phyloP scores from a whole-genome alignment of 148 eudicot genomes.

The Camellia lanceoleosa region DNA sequence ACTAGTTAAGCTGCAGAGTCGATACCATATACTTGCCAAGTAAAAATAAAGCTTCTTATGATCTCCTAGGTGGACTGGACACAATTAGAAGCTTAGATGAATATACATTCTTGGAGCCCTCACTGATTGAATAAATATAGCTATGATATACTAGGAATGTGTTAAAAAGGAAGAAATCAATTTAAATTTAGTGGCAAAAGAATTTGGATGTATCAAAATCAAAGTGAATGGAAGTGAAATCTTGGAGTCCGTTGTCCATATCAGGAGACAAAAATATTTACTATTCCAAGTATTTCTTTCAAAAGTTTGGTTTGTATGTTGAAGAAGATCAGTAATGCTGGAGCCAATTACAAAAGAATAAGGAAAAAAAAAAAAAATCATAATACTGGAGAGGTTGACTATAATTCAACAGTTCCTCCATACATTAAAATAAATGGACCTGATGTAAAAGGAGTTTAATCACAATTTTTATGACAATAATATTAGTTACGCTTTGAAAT shows the following conservation, averaged over 20 bases:
- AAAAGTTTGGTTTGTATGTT: background rate
- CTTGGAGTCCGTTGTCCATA: background rate
- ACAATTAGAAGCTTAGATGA: background rate
- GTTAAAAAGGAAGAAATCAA: background rate
- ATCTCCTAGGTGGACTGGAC: background rate
- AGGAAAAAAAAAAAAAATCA: no score
- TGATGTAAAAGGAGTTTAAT: background rate
- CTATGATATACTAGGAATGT: background rate
- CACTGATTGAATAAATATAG: background rate
- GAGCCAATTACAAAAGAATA: no score
- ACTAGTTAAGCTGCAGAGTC: background rate
- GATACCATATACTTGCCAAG: background rate
- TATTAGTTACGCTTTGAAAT: background rate
- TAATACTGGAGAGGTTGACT: background rate
- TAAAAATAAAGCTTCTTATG: background rate
- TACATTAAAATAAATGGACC: background rate
- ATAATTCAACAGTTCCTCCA: background rate
- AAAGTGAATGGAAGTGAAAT: background rate
- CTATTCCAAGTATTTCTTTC: background rate
- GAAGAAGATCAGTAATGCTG: background rate
- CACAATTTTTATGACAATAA: background rate
- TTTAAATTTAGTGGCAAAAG: background rate
- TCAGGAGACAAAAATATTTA: background rate
- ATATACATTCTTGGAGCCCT: background rate
- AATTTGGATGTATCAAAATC: background rate